Base-by-base conservation (phyloP, 2,329 filamentous ascomycete species). In the Ascocoryne sarcoides region DNA sequence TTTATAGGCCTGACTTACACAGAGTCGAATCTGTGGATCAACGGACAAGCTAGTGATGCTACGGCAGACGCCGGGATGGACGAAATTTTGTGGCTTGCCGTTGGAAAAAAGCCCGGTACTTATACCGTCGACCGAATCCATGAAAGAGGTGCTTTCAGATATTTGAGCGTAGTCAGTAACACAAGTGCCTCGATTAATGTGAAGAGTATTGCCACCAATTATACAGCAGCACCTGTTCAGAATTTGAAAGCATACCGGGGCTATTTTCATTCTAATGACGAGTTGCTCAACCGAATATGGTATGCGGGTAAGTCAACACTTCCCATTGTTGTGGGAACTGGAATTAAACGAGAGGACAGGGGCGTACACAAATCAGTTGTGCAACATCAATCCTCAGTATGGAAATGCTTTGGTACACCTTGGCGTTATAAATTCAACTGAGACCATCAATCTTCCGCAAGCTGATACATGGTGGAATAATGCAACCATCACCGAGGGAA, bases 241-340 rank as follows among this genome's bases (percentile, higher is more conserved):
- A 47, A 69, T 21, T 45, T 65, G 4, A 61, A 60, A 3, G 67
- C 68, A 2, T 75, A 75, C 44, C 63, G 67, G 29, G 72, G 71
- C 10, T 75, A 73, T 47, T 75, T 75, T 45, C 61, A 71, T 46
- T 65, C 59, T 43, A 64, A 60, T 32, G 66, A 68, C 45, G 63
- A 68, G 10, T 51, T 70, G 17, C 59, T 79, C 37, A 76, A 76
- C 53, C 62, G 65, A 3, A 65, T 73, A 37, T 73, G 69, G 69
- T 73, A 73, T 51, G 58, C 60, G 8, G 41, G 41, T 33, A 19
- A 26, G 37, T 39, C 58, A 63, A 12, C 44, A 61, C 62, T 70
- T 73, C 40, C 44, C 8, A 14, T 31, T 5, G 17, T 30, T 7
- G n/a, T 36, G 2, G 19, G 17, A 9, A 39, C 19, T 14, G 43